A percentile compares a stretch with the other conserved stretches of the same genome.
phyloP scores from a whole-genome alignment of 495 filamentous ascomycete genomes.

The Penicilliopsis zonata region DNA sequence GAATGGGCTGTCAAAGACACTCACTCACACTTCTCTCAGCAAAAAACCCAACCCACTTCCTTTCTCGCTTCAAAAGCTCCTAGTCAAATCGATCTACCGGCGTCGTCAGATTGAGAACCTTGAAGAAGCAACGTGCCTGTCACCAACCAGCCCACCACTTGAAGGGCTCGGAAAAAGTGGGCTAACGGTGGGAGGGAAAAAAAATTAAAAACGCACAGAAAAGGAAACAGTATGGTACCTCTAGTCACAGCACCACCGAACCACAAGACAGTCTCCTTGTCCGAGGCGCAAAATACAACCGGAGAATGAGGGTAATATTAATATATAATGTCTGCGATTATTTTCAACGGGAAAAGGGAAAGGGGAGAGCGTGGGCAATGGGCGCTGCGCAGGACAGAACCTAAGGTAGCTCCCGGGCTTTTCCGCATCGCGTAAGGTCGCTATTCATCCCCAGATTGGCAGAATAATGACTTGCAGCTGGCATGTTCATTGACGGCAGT shows the following conservation, averaged over 20 bases:
- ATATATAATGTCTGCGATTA: too few relatives aligned
- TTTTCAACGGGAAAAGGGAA: slow-evolving; percentile 5
- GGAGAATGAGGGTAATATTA: not conserved
- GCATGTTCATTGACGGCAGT: too few relatives aligned
- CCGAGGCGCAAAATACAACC: not conserved
- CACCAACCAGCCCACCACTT: slow-evolving; percentile 14
- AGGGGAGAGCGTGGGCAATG: slow-evolving; percentile 6
- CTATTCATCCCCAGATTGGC: slow-evolving; percentile 11
- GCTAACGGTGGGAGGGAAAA: slow-evolving; percentile 9
- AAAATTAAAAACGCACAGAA: slow-evolving; percentile 7
- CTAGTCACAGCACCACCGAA: slow-evolving; percentile 17
- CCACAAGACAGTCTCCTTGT: slow-evolving; percentile 4
- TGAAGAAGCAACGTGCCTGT: slow-evolving; percentile 19
- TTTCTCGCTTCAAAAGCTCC: too few relatives aligned
- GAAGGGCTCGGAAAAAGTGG: slow-evolving; percentile 10
- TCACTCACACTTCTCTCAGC: slow-evolving; percentile 19
- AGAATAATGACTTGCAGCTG: too few relatives aligned
- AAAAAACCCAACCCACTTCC: slow-evolving; percentile 9
- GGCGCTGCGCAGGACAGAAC: slow-evolving; percentile 7
- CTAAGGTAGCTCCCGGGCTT: slow-evolving; percentile 30
- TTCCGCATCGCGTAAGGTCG: slow-evolving; percentile 33
- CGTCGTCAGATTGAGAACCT: slow-evolving; percentile 22
- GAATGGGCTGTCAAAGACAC: slow-evolving; percentile 3
- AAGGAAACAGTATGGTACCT: too few relatives aligned
- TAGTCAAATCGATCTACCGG: slow-evolving; percentile 11